Base-by-base conservation (phyloP, 1,139 yeast species). In the Protomyces inouyei region DNA sequence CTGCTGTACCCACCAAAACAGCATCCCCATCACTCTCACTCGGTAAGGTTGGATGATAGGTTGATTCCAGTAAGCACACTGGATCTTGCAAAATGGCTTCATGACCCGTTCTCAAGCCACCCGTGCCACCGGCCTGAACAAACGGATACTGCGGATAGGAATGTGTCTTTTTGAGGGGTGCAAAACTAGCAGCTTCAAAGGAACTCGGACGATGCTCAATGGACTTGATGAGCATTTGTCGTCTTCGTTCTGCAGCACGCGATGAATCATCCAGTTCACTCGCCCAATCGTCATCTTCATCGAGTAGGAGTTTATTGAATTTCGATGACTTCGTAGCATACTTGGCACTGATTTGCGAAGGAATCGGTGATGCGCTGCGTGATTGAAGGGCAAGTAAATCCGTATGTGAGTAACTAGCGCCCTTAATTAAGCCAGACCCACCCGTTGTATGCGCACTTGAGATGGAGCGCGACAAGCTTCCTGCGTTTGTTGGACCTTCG, bases 1-100 rank as follows among this genome's bases (percentile, higher is more conserved):
- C 83, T 75, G 69, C 84, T 86, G 45, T 51, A 12, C 54, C 54
- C 35, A 28, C 54, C 37, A 51, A 28, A 6, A 23, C 51, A 4
- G 46, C 48, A 18, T 43, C 35, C 12, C 53, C 48, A 9, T 60
- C 57, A 3, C 35, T 54, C 25, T 38, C 54, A 16, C 45, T 43
- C 18, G 48, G 48, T 18, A 43, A 2, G 14, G 55, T 45, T 10
- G 59, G 57, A 48, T 45, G 64, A 16, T 55, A 54, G 18, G 32
- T 36, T 9, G 59, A 12, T 1, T 46, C 59, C n/a, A 46, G 36
- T 14, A 54, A 21, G 14, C 36, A 16, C 4, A 43, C 64, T 1
- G 59, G 59, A 16, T 60, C 59, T 4, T 45, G 46, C 36, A 54
- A 12, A 28, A 54, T 46, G 16, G 32, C 64, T 73, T 75, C 55